These are phyloP conservation scores for Collybiopsis luxurians DNA, from an alignment of 768 basidiomycete species.

Conservation along the genomic window DNA sequence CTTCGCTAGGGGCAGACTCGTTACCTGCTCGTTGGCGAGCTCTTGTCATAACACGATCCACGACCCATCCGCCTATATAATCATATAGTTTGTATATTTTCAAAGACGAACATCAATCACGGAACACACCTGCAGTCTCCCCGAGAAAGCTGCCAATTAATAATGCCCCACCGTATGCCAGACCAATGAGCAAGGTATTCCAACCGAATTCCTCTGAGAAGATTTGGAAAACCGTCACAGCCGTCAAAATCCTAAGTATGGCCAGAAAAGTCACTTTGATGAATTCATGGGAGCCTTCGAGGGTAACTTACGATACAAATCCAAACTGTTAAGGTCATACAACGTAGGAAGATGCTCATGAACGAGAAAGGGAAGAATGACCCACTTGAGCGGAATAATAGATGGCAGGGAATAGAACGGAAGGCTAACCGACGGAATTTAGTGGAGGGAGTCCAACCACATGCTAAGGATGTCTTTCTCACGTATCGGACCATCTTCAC, in stretches of 20 bases:
- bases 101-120: too few species aligned
- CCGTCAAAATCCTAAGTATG: background rate
- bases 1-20: too few species aligned
- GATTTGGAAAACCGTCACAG: background rate
- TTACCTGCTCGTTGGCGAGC: too few species aligned
- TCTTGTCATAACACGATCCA: too few species aligned
- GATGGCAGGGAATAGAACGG: background rate
- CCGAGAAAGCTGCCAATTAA: slow-evolving; percentile 1
- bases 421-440: background rate
- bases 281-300: background rate
- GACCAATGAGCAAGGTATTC: background rate
- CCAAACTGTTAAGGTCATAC: background rate
- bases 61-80: too few species aligned
- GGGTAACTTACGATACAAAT: background rate
- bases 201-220: background rate
- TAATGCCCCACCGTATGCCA: slow-evolving; percentile 1
- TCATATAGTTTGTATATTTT: too few species aligned
- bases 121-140: slow-evolving; percentile 5
- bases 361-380: background rate
- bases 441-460: too few species aligned
- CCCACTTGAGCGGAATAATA: background rate
- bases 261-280: background rate
- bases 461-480: background rate
- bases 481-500: background rate
- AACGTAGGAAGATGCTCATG: background rate